Evolutionary conservation across 1,284 basidiomycete species (phyloP).

Genomic region (Apiotrichum gamsii): DNA sequence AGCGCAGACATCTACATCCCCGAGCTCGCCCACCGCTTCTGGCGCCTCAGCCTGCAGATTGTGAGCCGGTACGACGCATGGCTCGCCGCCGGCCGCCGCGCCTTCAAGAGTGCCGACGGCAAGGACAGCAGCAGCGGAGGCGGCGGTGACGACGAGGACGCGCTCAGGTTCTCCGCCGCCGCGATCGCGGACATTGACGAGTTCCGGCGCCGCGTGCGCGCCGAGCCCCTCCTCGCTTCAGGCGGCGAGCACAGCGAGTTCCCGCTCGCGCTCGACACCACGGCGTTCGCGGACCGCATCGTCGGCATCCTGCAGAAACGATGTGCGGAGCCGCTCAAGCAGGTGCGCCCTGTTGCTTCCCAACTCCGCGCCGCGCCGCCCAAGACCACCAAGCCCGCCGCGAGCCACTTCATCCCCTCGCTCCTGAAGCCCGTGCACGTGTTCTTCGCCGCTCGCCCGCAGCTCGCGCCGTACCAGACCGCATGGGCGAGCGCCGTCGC

Average conservation of each 20-base stretch:
- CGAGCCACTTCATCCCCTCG: constrained; percentile 75
- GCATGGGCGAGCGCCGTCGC: constrained; percentile 63
- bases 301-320: constrained; percentile 66
- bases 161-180: constrained; percentile 26
- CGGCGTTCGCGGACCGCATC: constrained; percentile 55
- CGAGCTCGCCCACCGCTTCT: constrained; percentile 73
- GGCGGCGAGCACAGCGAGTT: constrained; percentile 9
- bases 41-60: constrained; percentile 80
- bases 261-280: constrained; percentile 14
- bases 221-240: background rate
- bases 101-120: constrained; percentile 49
- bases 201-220: constrained; percentile 18
- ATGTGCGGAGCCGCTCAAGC: constrained; percentile 75
- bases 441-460: constrained; percentile 61
- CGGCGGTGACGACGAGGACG: constrained; percentile 54
- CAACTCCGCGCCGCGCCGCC: constrained; percentile 57
- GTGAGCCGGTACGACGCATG: constrained; percentile 69
- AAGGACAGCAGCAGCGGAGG: too few relatives aligned
- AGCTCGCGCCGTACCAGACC: constrained; percentile 55
- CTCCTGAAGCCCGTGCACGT: constrained; percentile 74
- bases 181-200: constrained; percentile 34
- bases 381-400: constrained; percentile 54
- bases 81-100: constrained; percentile 51
- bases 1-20: constrained; percentile 74
- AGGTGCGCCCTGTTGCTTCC: constrained; percentile 79